Evolutionary conservation across 495 filamentous ascomycete genomes (phyloP).

Genomic region (Penicillium ucsense): DNA sequence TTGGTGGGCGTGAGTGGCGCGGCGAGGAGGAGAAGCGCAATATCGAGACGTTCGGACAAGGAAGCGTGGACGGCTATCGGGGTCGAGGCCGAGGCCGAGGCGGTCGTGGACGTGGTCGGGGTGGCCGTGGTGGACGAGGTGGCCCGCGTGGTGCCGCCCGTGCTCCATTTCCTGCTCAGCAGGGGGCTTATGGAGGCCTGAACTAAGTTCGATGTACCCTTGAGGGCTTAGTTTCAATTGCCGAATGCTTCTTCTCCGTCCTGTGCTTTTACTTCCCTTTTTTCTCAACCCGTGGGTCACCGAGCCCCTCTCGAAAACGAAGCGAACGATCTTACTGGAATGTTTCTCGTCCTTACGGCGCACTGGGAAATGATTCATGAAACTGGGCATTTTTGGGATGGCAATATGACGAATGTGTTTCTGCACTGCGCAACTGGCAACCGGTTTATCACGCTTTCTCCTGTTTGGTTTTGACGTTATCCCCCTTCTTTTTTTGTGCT

Average conservation of each 20-base stretch:
- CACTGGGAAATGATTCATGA: slow-evolving; percentile 16
- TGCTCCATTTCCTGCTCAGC: slow-evolving; percentile 27
- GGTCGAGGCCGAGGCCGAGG: slow-evolving; percentile 51
- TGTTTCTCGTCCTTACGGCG: slow-evolving; percentile 23
- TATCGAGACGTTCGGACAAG: slow-evolving; percentile 97
- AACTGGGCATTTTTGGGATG: slow-evolving; percentile 17
- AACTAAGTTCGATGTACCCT: slow-evolving; percentile 2
- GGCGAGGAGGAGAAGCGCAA: slow-evolving; percentile 91
- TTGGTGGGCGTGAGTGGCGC: slow-evolving; percentile 83
- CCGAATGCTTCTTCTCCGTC: not conserved
- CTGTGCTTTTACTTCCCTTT: slow-evolving; percentile 3
- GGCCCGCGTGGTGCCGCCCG: slow-evolving; percentile 24
- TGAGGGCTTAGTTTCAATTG: not conserved
- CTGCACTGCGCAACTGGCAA: slow-evolving; percentile 8
- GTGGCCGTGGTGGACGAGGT: slow-evolving; percentile 19
- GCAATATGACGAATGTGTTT: slow-evolving; percentile 11
- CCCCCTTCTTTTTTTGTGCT: slow-evolving; percentile 5
- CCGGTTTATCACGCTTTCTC: slow-evolving; percentile 8
- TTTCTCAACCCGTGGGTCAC: slow-evolving; percentile 9
- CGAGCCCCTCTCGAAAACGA: slow-evolving; percentile 12
- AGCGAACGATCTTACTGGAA: slow-evolving; percentile 21
- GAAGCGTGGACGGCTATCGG: slow-evolving; percentile 83
- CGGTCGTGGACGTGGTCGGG: slow-evolving; percentile 50
- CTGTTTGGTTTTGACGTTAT: slow-evolving; percentile 1
- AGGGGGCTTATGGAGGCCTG: slow-evolving; percentile 33